Percentiles rank a stretch among this genome's conserved stretches.
Evolutionary conservation across 352 stramenopile genomes (phyloP).

Genomic region (Hyphochytrium catenoides): DNA sequence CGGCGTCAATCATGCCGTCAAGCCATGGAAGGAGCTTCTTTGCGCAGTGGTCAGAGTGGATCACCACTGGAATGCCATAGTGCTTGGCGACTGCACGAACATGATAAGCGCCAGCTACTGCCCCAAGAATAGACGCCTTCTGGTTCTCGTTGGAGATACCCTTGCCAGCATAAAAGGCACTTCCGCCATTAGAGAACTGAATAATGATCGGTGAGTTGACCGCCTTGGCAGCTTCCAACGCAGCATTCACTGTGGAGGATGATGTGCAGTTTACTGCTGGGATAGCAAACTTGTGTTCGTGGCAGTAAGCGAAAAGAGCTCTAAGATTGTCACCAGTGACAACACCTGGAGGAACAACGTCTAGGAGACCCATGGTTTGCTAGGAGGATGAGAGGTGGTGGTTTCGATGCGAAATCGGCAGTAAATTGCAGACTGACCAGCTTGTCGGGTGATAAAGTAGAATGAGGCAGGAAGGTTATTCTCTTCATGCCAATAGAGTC

Average conservation of each 20-base stretch:
- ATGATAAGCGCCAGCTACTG: slow-evolving; percentile 79
- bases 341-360: slow-evolving; percentile 54
- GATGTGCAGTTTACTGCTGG: slow-evolving; percentile 91
- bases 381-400: too few relatives aligned
- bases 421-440: too few relatives aligned
- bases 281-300: slow-evolving; percentile 86
- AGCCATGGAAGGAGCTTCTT: slow-evolving; percentile 96
- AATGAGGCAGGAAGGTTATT: too few relatives aligned
- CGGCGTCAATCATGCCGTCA: slow-evolving; percentile 81
- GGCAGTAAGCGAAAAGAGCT: slow-evolving; percentile 75
- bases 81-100: slow-evolving; percentile 83
- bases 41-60: slow-evolving; percentile 97
- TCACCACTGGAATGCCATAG: slow-evolving; percentile 88
- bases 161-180: slow-evolving; percentile 91
- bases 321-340: slow-evolving; percentile 61
- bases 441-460: too few relatives aligned
- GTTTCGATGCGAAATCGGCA: too few relatives aligned
- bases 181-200: slow-evolving; percentile 91
- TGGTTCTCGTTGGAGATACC: slow-evolving; percentile 83
- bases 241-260: slow-evolving; percentile 83
- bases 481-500: too few relatives aligned
- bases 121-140: slow-evolving; percentile 33
- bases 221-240: slow-evolving; percentile 84
- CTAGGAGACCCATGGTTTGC: slow-evolving; percentile 45
- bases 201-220: slow-evolving; percentile 94